phyloP scores from a whole-genome alignment of 2,329 filamentous ascomycete genomes.

The Pyrenochaeta sp. region DNA sequence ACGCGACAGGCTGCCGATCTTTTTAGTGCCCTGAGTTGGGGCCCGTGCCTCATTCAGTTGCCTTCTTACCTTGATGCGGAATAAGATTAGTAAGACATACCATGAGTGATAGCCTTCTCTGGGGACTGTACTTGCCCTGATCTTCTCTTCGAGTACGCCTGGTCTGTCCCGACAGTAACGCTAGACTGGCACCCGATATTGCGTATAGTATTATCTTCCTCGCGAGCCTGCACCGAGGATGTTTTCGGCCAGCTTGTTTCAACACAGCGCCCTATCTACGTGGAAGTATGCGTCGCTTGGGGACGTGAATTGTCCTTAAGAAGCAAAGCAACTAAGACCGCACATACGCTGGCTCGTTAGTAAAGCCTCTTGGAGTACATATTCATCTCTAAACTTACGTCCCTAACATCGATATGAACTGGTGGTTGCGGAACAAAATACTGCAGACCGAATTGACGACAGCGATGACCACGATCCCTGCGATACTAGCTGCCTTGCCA shows the following conservation, averaged over 20 bases:
- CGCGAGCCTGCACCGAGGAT: background rate
- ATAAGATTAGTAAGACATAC: background rate
- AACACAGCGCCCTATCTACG: background rate
- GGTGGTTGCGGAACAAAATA: conserved; percentile 4
- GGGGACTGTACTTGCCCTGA: background rate
- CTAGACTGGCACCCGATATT: background rate
- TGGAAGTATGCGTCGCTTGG: background rate
- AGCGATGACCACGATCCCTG: conserved; percentile 1
- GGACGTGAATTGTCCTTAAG: background rate
- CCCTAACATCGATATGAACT: conserved; percentile 5
- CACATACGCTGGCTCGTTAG: background rate
- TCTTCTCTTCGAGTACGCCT: background rate
- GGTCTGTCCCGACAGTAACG: background rate
- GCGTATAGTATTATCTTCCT: background rate
- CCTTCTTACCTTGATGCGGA: background rate
- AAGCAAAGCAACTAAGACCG: conserved; percentile 8
- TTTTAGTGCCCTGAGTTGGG: background rate
- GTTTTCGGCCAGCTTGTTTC: background rate
- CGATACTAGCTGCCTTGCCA: background rate
- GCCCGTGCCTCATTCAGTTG: background rate
- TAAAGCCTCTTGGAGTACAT: background rate
- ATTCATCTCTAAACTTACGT: background rate
- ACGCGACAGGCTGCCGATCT: background rate
- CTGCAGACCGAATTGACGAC: background rate
- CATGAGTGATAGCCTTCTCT: background rate